A percentile compares a stretch with the other conserved stretches of the same genome.
Conservation (phyloP, 441 rosid genomes). For the Pelargonium citronellum region DNA sequence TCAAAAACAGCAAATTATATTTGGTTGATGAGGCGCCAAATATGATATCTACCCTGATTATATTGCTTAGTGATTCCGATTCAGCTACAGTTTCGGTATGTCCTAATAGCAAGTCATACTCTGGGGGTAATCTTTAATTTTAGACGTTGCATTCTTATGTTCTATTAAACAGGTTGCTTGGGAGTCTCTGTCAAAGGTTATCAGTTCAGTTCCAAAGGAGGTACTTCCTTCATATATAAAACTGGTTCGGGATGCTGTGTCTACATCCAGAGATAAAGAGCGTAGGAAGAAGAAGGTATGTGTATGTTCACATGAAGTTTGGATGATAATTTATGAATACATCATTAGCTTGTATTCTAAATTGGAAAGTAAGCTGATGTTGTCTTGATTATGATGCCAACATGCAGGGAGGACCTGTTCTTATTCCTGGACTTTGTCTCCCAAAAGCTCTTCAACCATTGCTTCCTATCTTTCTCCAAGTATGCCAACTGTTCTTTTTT, state of each 20-base stretch:
- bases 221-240: conserved; percentile 84
- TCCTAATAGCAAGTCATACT: conserved; percentile 17
- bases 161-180: conserved; percentile 64
- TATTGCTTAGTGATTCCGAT: conserved; percentile 89
- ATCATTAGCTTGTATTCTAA: neutral
- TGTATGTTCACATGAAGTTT: conserved; percentile 11
- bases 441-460: conserved; percentile 94
- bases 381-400: conserved; percentile 17
- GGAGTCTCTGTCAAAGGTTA: conserved; percentile 92
- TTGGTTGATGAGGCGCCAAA: conserved; percentile 96
- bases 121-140: conserved; percentile 10
- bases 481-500: conserved; percentile 27
- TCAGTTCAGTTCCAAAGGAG: conserved; percentile 92
- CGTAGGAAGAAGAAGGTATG: conserved; percentile 85
- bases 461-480: conserved; percentile 95
- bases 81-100: conserved; percentile 75
- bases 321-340: neutral
- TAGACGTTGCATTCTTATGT: conserved; percentile 23
- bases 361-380: conserved; percentile 19
- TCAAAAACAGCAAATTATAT: conserved; percentile 86
- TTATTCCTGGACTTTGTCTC: conserved; percentile 90
- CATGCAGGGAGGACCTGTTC: conserved; percentile 84
- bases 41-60: conserved; percentile 81
- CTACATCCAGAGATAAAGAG: conserved; percentile 92
- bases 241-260: conserved; percentile 92